These are phyloP conservation scores for Chaetomiaceae sp. DNA, from an alignment of 2,329 filamentous ascomycete genomes.

Conservation along the genomic window DNA sequence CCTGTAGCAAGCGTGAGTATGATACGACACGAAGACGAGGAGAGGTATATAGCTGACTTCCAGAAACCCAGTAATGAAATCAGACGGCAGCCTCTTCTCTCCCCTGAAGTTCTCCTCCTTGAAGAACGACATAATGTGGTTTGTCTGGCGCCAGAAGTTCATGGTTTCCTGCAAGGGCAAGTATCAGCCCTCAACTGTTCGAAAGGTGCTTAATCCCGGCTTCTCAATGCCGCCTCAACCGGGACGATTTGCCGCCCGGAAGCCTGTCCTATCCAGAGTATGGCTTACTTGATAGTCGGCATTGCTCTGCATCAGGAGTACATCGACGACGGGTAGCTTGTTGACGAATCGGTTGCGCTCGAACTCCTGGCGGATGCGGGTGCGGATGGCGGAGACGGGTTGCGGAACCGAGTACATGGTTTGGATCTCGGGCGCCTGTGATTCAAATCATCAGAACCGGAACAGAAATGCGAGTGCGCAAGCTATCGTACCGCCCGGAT, in stretches of 20 bases:
- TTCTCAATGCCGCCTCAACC: background rate
- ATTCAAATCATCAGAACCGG: background rate
- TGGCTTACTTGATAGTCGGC: conserved; percentile 80
- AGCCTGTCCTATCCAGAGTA: background rate
- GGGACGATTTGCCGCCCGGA: background rate
- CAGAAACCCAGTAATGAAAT: conserved; percentile 91
- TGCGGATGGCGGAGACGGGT: conserved; percentile 79
- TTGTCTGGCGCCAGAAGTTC: conserved; percentile 98
- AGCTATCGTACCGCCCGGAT: conserved; percentile 74
- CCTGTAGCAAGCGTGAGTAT: conserved; percentile 14
- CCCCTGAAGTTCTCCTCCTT: conserved; percentile 72
- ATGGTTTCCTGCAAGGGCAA: conserved; percentile 71
- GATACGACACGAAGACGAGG: background rate
- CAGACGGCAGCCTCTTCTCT: conserved; percentile 71
- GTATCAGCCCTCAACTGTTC: conserved; percentile 1
- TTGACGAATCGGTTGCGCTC: conserved; percentile 91
- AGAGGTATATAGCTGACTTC: conserved; percentile 59
- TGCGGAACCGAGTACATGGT: conserved; percentile 93
- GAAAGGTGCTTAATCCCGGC: background rate
- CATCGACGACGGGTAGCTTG: conserved; percentile 81
- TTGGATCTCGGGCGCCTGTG: conserved; percentile 89
- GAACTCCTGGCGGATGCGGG: conserved; percentile 93
- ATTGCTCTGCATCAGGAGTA: conserved; percentile 84
- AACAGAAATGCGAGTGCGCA: background rate
- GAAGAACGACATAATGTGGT: conserved; percentile 96